Base-by-base conservation (phyloP, 352 stramenopile genomes). In the Pythium rishiriense region DNA sequence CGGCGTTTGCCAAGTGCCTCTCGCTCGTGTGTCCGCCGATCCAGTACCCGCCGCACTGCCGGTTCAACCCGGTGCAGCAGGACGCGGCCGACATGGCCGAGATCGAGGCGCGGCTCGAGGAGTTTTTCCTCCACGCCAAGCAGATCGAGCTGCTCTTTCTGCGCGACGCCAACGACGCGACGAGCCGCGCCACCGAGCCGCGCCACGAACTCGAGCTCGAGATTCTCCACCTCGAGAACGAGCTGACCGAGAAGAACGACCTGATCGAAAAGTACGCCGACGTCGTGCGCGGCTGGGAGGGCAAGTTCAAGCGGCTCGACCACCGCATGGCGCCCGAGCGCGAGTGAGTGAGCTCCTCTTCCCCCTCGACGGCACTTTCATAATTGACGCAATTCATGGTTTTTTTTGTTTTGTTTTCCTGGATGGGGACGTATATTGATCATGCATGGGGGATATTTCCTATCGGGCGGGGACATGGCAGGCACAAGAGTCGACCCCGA, bases 211-310 rank as follows among this genome's bases (percentile, higher is more conserved):
- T 94, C 41, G 85, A 91, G 70, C 67, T 80, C 33, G 85, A 94
- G 74, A 87, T 94, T 45, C 62, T 86, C 42, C 77, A 88, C 53
- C 66, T 94, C 8, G 85, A 94, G 62, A 74, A 74, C 50, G 85
- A 94, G 55, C 66, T 94, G 53, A 77, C 65, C 10, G 85, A 94
- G 73, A 94, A 94, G 69, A 91, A 90, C 72, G 85, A 94, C 41
- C 60, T 94, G 49, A 86, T 94, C 42, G 85, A 94, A 19, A 94
- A 94, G 62, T 94, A 94, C 69, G 73, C 70, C 55, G 85, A 94
- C 35, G 83, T 94, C n/a, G 77, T 91, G 53, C 79, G 81, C 47
- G 85, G 85, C 21, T 94, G 85, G 85, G 85, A 94, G 64, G 76
- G 85, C 52, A 94, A 94, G 63, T 94, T 94, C 62, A 90, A 90